Percentiles rank a stretch among this genome's conserved stretches.
Conservation (phyloP, 148 eudicot species). For the Spergularia bocconei region DNA sequence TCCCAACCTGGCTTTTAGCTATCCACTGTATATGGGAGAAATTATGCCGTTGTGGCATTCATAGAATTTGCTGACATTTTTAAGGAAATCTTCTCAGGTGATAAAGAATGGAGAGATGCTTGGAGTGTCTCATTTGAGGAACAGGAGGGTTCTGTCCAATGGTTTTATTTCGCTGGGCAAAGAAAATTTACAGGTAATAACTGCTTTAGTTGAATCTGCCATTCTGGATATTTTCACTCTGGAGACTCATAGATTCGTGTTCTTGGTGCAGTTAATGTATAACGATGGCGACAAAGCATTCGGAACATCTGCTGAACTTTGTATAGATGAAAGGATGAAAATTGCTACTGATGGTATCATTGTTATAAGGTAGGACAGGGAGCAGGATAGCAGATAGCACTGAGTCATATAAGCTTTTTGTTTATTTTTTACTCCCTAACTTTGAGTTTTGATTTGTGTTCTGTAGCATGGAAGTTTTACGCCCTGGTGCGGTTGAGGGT, state of each 20-base stretch:
- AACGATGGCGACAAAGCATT: conserved; percentile 99
- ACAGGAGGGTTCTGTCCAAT: conserved; percentile 81
- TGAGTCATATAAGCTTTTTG: neutral
- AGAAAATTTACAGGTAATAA: conserved; percentile 82
- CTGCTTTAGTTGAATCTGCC: neutral
- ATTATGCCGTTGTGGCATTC: neutral
- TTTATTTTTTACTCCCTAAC: conserved; percentile 13
- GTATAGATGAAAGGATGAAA: conserved; percentile 83
- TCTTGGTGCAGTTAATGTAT: conserved; percentile 80
- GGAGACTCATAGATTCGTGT: conserved; percentile 22
- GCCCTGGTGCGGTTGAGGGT: conserved; percentile 58
- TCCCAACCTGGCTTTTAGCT: neutral
- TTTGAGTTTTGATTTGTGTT: conserved; percentile 16
- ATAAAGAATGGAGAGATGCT: conserved; percentile 99
- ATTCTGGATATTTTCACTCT: neutral
- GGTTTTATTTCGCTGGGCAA: conserved; percentile 87
- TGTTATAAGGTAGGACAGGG: conserved; percentile 63
- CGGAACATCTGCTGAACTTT: conserved; percentile 91
- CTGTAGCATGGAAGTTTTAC: conserved; percentile 88
- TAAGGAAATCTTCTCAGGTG: conserved; percentile 43
- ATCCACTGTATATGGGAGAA: neutral
- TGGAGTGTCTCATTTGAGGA: conserved; percentile 93
- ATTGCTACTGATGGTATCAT: conserved; percentile 93
- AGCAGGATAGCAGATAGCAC: neutral
- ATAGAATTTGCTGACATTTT: neutral